Percentiles rank a stretch among this genome's conserved stretches.
Conservation (phyloP, 2,329 filamentous ascomycete species). For the Aureobasidium sp. region DNA sequence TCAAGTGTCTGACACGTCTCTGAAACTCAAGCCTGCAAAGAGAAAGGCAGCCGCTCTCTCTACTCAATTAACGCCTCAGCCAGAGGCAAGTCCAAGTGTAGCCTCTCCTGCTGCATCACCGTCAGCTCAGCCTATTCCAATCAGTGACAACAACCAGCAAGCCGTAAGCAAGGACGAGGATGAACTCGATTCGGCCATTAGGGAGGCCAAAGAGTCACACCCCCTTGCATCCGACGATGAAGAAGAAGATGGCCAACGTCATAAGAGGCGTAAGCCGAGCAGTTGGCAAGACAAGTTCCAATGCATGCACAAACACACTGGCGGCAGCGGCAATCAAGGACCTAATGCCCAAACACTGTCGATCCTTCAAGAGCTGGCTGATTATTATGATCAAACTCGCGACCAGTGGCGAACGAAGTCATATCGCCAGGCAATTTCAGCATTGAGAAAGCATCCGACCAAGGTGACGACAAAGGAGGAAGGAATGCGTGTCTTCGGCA, state of each 20-base stretch:
- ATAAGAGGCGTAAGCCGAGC: conserved; percentile 14
- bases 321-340: conserved; percentile 39
- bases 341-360: conserved; percentile 72
- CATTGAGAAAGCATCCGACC: conserved; percentile 56
- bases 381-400: conserved; percentile 66
- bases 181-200: conserved; percentile 19
- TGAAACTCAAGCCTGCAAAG: conserved; percentile 45
- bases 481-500: conserved; percentile 58
- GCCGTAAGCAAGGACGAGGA: neutral
- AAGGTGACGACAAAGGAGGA: conserved; percentile 64
- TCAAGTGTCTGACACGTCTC: conserved; percentile 30
- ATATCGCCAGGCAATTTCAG: conserved; percentile 72
- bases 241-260: neutral
- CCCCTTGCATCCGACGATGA: conserved; percentile 4
- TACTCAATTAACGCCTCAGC: conserved; percentile 34
- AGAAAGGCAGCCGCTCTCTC: conserved; percentile 34
- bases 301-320: conserved; percentile 54
- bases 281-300: conserved; percentile 41
- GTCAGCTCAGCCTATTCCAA: neutral
- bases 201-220: conserved; percentile 23
- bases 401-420: conserved; percentile 71
- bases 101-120: neutral
- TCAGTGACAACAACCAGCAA: neutral
- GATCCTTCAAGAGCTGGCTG: conserved; percentile 68
- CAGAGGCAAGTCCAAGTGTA: conserved; percentile 26